Base-by-base conservation (phyloP, 345 rosid species). In the Moringa oleifera region DNA sequence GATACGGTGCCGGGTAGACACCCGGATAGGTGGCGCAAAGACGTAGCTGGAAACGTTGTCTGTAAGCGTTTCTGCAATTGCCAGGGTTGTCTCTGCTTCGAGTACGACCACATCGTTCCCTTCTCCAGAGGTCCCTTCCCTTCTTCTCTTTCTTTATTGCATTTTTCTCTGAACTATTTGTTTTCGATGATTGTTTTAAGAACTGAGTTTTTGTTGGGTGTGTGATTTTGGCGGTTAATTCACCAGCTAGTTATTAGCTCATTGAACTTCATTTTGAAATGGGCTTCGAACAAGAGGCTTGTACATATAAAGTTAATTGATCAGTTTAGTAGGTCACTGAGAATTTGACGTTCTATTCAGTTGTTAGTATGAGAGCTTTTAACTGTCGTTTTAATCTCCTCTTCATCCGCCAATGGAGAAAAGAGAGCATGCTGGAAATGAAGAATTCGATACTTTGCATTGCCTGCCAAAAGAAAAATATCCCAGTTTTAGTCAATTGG, bases 1-100 rank as follows among this genome's bases (percentile, higher is more conserved):
- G 90, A 79, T 9, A 62, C 53, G 17, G 89, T 90, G 3, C 88
- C 90, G 2, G 95, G 97, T 53, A 85, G 97, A 59, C 98, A 93
- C 69, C 98, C 96, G 20, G 98, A 86, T 65, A 68, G 98, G 68
- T 93, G 98, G 98, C 96, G 96, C 58, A 84, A 83, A 71, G 98
- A 93, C 72, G 89, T 83, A 9, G 95, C 95, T 47, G 95, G 97
- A 0, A 94, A 90, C 75, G 62, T 88, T 5, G 96, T 93, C 68
- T 90, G 97, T 80, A 87, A 82, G 69, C 90, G 97, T 54, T 84
- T 89, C 80, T 77, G 85, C 68, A 94, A 94, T 69, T 93, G 99
- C 75, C 62, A 70, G 21, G 97, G 99, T 0, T 93, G 97, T 70
- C 94, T 93, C 66, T 93, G 96, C 78, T 93, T 85, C 79, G 88